A percentile compares a stretch with the other conserved stretches of the same genome.
Evolutionary conservation across 2,329 filamentous ascomycete genomes (phyloP).

Genomic region (Trichophyton mentagrophytes): DNA sequence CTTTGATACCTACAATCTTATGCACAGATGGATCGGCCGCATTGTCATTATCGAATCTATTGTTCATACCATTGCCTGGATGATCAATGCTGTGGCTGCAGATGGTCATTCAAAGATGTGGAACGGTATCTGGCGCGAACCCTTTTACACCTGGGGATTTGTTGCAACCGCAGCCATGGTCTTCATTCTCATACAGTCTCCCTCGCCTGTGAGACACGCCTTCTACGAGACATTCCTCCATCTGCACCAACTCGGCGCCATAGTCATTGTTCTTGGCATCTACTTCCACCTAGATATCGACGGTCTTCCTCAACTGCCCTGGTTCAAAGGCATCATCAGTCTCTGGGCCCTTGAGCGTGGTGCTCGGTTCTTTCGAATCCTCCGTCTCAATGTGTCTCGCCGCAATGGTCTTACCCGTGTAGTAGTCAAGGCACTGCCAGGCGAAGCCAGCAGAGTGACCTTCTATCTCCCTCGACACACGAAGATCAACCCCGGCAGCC

Average conservation of each 20-base stretch:
- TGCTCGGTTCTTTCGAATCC: constrained; percentile 36
- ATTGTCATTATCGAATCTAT: constrained; percentile 59
- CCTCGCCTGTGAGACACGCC: constrained; percentile 33
- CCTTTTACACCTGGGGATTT: constrained; percentile 35
- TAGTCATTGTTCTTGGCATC: constrained; percentile 33
- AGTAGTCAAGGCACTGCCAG: constrained; percentile 46
- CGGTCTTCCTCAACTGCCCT: constrained; percentile 30
- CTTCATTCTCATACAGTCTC: constrained; percentile 32
- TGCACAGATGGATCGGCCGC: constrained; percentile 73
- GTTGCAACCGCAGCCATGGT: constrained; percentile 33
- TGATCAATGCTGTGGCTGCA: constrained; percentile 56
- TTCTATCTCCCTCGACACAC: constrained; percentile 45
- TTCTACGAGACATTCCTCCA: constrained; percentile 38
- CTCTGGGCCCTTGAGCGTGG: constrained; percentile 34
- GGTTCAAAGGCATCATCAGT: constrained; percentile 24
- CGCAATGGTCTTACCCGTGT: constrained; percentile 39
- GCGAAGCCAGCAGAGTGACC: constrained; percentile 48
- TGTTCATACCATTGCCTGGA: constrained; percentile 64
- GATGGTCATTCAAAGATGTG: constrained; percentile 46
- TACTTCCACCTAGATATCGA: constrained; percentile 34
- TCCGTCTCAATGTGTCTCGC: constrained; percentile 43
- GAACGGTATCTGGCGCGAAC: constrained; percentile 23
- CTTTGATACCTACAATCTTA: constrained; percentile 91
- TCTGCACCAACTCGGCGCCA: constrained; percentile 34
- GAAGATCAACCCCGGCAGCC: constrained; percentile 43